phyloP scores from a whole-genome alignment of 768 basidiomycete genomes.

The Pulveroboletus frians region DNA sequence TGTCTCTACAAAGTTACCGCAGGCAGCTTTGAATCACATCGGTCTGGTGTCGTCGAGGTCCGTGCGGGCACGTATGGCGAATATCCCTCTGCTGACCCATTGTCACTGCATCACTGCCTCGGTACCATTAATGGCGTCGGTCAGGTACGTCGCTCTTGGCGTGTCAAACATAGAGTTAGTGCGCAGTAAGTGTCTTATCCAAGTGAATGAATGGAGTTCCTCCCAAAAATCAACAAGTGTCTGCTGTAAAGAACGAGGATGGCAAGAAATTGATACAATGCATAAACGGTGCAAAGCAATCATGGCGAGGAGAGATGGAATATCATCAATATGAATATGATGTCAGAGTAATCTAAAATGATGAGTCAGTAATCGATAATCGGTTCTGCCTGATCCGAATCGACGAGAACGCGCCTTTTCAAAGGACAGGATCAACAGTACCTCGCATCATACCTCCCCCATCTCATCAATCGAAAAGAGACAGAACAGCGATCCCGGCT shows the following conservation, averaged over 20 bases:
- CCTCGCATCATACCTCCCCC: too few relatives aligned
- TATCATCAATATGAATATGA: too few relatives aligned
- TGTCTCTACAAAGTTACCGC: not conserved
- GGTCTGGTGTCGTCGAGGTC: not conserved
- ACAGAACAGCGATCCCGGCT: not conserved
- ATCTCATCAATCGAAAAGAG: not conserved
- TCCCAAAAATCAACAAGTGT: not conserved
- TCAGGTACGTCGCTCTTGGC: too few relatives aligned
- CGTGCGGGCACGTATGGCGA: slow-evolving; percentile 17
- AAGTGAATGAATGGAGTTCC: too few relatives aligned
- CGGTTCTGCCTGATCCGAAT: not conserved
- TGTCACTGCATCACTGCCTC: slow-evolving; percentile 6
- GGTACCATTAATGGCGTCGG: not conserved
- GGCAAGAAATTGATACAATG: not conserved
- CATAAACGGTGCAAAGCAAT: not conserved
- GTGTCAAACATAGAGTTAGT: not conserved
- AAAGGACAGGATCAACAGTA: not conserved
- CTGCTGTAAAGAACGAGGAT: not conserved
- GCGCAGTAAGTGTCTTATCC: not conserved
- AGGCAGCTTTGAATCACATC: too few relatives aligned
- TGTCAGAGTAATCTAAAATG: slow-evolving; percentile 1
- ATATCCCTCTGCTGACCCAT: slow-evolving; percentile 15
- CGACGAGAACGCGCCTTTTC: not conserved
- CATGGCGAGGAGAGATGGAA: not conserved
- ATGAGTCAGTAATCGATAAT: not conserved